phyloP scores from a whole-genome alignment of 177 flowering plant species.

The Tripterygium wilfordii region DNA sequence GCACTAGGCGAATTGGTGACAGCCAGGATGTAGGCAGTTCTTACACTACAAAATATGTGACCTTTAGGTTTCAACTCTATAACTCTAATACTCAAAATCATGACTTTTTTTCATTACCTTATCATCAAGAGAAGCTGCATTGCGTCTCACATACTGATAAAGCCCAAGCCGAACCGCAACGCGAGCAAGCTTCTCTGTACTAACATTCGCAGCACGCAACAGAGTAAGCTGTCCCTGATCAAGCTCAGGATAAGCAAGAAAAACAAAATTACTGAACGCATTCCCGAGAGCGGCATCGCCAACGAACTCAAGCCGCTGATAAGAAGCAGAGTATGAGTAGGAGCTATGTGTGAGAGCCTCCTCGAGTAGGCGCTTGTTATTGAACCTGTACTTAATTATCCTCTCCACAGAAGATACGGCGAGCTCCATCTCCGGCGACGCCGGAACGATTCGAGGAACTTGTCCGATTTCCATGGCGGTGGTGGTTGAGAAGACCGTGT shows the following conservation, averaged over 20 bases:
- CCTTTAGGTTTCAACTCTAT: neutral
- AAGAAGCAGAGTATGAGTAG: slow-evolving; percentile 27
- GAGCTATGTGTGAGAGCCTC: slow-evolving; percentile 85
- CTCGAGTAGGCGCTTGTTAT: slow-evolving; percentile 41
- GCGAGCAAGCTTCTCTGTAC: slow-evolving; percentile 92
- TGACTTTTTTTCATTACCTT: slow-evolving; percentile 42
- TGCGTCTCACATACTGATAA: slow-evolving; percentile 43
- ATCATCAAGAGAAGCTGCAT: slow-evolving; percentile 35
- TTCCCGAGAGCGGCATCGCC: slow-evolving; percentile 69
- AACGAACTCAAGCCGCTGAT: slow-evolving; percentile 76
- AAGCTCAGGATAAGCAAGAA: slow-evolving; percentile 41
- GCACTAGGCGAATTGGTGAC: too few species aligned
- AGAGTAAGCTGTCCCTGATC: slow-evolving; percentile 56
- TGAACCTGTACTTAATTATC: slow-evolving; percentile 43
- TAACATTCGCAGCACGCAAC: slow-evolving; percentile 64
- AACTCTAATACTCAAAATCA: neutral
- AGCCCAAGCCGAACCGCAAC: slow-evolving; percentile 60
- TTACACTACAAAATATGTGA: too few species aligned
- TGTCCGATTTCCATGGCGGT: too few species aligned
- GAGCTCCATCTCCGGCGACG: slow-evolving; percentile 14
- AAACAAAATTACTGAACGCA: slow-evolving; percentile 43
- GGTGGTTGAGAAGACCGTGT: too few species aligned
- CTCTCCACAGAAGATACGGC: slow-evolving; percentile 39
- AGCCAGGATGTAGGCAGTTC: too few species aligned
- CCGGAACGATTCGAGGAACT: too few species aligned